Evolutionary conservation across 2,329 filamentous ascomycete genomes (phyloP).

Genomic region (Cladosporium halotolerans): DNA sequence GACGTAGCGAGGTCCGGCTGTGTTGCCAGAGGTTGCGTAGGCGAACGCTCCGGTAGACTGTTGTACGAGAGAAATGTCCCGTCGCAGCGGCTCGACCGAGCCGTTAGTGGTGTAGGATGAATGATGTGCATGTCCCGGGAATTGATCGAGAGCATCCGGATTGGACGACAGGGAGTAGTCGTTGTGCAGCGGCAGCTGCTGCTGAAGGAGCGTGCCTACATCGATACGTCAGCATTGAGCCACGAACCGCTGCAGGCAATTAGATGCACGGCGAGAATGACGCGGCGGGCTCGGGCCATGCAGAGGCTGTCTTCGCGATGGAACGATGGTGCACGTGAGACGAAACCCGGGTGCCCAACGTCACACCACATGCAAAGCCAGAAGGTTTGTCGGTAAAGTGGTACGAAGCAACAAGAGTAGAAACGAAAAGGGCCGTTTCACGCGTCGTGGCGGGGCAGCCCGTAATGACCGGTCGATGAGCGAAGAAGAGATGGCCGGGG

Average conservation of each 20-base stretch:
- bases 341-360: conserved; percentile 18
- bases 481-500: background rate
- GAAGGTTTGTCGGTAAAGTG: conserved; percentile 6
- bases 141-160: conserved; percentile 41
- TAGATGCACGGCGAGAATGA: conserved; percentile 10
- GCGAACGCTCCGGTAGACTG: conserved; percentile 39
- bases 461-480: background rate
- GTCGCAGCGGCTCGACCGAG: conserved; percentile 45
- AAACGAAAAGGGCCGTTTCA: conserved; percentile 9
- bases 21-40: conserved; percentile 41
- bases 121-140: conserved; percentile 41
- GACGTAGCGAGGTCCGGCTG: conserved; percentile 42
- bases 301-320: conserved; percentile 3
- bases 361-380: conserved; percentile 17
- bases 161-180: conserved; percentile 40
- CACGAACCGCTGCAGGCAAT: conserved; percentile 13
- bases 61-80: conserved; percentile 45
- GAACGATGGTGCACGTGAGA: conserved; percentile 17
- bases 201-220: conserved; percentile 35
- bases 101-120: conserved; percentile 34
- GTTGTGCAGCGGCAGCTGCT: conserved; percentile 34
- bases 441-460: conserved; percentile 1
- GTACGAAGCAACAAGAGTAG: background rate
- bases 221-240: conserved; percentile 36
- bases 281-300: conserved; percentile 1